These are phyloP conservation scores for Scutellaria minor DNA, from an alignment of 257 asterid species.

Conservation along the genomic window DNA sequence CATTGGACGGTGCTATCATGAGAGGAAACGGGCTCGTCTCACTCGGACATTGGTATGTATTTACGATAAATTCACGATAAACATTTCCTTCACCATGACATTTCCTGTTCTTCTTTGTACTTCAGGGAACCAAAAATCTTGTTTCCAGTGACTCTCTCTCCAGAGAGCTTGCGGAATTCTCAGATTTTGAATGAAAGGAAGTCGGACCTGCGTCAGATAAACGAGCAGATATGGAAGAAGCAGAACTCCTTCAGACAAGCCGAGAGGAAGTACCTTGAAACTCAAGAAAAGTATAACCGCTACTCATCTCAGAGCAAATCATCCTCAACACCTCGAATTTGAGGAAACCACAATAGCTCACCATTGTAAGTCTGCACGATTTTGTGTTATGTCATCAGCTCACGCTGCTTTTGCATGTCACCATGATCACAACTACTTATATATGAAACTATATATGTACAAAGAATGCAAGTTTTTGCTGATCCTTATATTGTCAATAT, in stretches of 20 bases:
- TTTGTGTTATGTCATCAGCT: not conserved
- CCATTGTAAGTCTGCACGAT: not conserved
- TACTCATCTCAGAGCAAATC: slow-evolving; percentile 24
- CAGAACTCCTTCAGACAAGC: not conserved
- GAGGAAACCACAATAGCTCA: not conserved
- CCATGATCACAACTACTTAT: too few species aligned
- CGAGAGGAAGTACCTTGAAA: not conserved
- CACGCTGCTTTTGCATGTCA: too few species aligned
- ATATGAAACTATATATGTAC: too few species aligned
- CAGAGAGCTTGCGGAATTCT: not conserved
- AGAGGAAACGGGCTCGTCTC: slow-evolving; percentile 55
- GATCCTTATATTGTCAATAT: too few species aligned
- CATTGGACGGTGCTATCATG: slow-evolving; percentile 69
- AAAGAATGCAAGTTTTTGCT: too few species aligned
- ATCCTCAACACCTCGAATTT: not conserved
- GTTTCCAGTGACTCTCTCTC: slow-evolving; percentile 51
- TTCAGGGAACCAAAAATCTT: slow-evolving; percentile 51
- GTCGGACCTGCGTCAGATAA: slow-evolving; percentile 21
- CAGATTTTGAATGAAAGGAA: slow-evolving; percentile 16
- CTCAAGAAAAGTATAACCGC: slow-evolving; percentile 23
- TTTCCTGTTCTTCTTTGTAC: not conserved
- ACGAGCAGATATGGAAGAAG: not conserved
- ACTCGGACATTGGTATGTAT: slow-evolving; percentile 51
- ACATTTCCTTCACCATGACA: not conserved
- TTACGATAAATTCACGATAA: not conserved